A percentile compares a stretch with the other conserved stretches of the same genome.
phyloP scores from a whole-genome alignment of 2,329 filamentous ascomycete species.

The Fusarium robinianum region DNA sequence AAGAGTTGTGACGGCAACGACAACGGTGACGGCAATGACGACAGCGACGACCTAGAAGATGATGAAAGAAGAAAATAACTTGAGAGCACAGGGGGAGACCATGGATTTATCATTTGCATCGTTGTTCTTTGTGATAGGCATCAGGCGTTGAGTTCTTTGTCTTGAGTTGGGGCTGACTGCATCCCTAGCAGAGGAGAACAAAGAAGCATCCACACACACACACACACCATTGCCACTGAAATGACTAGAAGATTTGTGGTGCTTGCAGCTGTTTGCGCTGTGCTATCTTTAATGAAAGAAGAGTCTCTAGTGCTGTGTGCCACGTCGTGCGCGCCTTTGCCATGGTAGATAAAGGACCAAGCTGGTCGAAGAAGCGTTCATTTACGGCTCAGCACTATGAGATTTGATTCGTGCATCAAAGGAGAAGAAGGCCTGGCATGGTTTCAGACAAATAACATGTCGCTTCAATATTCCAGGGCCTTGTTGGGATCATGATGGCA shows the following conservation, averaged over 20 bases:
- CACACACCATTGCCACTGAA: not conserved
- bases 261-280: conserved; percentile 3
- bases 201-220: conserved; percentile 18
- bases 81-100: not conserved
- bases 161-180: too few species aligned
- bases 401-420: conserved; percentile 8
- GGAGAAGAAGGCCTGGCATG: not conserved
- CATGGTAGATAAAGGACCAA: too few species aligned
- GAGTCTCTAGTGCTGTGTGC: too few species aligned
- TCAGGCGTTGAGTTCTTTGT: too few species aligned
- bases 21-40: too few species aligned
- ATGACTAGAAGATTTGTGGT: too few species aligned
- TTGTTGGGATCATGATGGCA: not conserved
- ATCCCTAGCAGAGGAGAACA: conserved; percentile 19
- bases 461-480: not conserved
- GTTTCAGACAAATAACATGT: conserved; percentile 16
- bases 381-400: too few species aligned
- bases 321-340: too few species aligned
- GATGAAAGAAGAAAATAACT: not conserved
- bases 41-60: too few species aligned
- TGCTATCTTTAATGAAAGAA: too few species aligned
- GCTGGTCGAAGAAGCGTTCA: too few species aligned
- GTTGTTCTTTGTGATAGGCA: not conserved
- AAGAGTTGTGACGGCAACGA: too few species aligned
- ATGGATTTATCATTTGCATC: conserved; percentile 4